Percentiles rank a stretch among this genome's conserved stretches.
phyloP scores from a whole-genome alignment of 495 filamentous ascomycete species.

The Physcia stellaris region DNA sequence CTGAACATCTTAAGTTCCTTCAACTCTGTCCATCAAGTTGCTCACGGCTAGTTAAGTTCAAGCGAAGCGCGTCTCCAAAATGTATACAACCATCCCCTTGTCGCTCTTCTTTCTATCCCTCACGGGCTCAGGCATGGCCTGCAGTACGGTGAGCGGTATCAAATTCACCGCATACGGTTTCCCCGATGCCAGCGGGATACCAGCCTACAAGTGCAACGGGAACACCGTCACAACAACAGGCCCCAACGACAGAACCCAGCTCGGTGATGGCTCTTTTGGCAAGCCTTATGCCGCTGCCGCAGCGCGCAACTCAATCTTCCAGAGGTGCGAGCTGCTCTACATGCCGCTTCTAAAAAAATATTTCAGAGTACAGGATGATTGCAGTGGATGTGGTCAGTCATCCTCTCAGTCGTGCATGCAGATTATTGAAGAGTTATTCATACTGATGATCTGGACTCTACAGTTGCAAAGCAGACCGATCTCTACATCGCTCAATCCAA shows the following conservation, averaged over 20 bases:
- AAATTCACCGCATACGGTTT: slow-evolving; percentile 8
- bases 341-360: slow-evolving; percentile 7
- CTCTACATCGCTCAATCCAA: slow-evolving; percentile 8
- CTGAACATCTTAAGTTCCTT: too few species aligned
- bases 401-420: too few species aligned
- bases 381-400: slow-evolving; percentile 4
- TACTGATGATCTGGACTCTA: too few species aligned
- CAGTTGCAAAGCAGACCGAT: not conserved
- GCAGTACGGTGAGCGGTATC: not conserved
- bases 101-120: not conserved
- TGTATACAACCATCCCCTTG: too few species aligned
- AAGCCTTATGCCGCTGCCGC: slow-evolving; percentile 6
- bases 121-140: not conserved
- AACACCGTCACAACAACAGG: not conserved
- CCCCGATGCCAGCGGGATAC: slow-evolving; percentile 5
- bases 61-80: too few species aligned
- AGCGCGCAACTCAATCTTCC: not conserved
- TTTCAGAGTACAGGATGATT: slow-evolving; percentile 7
- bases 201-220: slow-evolving; percentile 4
- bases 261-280: slow-evolving; percentile 4
- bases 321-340: slow-evolving; percentile 4
- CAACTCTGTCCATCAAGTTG: too few species aligned
- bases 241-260: not conserved
- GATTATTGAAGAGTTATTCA: too few species aligned
- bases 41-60: too few species aligned